Conservation (phyloP, 2,329 filamentous ascomycete species). For the Cladosporium sp. region DNA sequence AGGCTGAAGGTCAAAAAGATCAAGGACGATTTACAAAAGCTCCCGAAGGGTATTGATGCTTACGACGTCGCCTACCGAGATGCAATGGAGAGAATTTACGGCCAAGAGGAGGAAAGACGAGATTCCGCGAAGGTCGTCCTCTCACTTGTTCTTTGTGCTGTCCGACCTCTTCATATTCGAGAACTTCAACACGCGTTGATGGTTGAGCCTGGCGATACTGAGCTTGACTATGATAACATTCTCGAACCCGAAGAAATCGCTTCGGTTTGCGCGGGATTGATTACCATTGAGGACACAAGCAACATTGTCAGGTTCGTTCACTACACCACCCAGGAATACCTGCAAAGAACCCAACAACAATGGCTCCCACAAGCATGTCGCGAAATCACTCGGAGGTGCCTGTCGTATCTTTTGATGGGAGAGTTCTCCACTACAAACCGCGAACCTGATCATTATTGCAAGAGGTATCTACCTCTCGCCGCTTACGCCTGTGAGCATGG, state of each 20-base stretch:
- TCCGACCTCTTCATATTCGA: neutral
- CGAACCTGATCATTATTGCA: too few species aligned
- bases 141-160: neutral
- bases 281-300: neutral
- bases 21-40: neutral
- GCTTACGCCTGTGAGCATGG: too few species aligned
- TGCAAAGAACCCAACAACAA: neutral
- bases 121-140: neutral
- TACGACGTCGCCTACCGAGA: neutral
- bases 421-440: too few species aligned
- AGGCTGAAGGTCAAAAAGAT: neutral
- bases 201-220: neutral
- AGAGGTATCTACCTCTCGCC: too few species aligned
- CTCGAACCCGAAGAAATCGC: neutral
- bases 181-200: neutral
- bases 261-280: neutral
- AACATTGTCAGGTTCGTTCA: neutral
- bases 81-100: neutral
- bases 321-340: slow-evolving; percentile 2
- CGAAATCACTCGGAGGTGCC: neutral
- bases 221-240: neutral
- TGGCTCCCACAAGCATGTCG: neutral
- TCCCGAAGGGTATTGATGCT: neutral
- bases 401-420: neutral
- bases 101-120: neutral